These are phyloP conservation scores for Boletellus dicymbophilus DNA, from an alignment of 1,284 basidiomycete species.

Conservation along the genomic window DNA sequence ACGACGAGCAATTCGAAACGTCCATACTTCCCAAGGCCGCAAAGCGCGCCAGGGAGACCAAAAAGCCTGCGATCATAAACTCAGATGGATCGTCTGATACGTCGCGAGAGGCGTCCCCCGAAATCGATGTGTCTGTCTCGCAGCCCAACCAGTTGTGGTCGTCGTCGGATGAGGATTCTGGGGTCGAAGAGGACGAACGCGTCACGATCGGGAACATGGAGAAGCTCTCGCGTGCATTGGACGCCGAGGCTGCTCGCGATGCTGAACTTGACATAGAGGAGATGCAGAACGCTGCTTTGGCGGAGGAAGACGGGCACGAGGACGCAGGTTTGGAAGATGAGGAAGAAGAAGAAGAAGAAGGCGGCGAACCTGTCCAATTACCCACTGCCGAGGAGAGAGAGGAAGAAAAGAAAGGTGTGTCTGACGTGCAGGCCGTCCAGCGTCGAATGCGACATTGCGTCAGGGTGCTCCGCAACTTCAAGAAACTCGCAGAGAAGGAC, in stretches of 20 bases:
- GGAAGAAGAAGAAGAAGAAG: slow-evolving; percentile 52
- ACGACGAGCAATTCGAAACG: slow-evolving; percentile 44
- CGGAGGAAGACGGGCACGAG: slow-evolving; percentile 52
- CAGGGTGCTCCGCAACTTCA: slow-evolving; percentile 78
- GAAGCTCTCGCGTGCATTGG: slow-evolving; percentile 70
- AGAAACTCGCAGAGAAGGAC: slow-evolving; percentile 63
- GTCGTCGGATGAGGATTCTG: slow-evolving; percentile 44
- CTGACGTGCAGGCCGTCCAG: slow-evolving; percentile 85
- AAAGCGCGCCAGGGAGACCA: slow-evolving; percentile 57
- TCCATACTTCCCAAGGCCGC: slow-evolving; percentile 38
- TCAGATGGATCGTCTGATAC: slow-evolving; percentile 17
- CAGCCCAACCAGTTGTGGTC: slow-evolving; percentile 31
- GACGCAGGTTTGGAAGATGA: slow-evolving; percentile 55
- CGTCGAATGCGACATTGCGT: slow-evolving; percentile 89
- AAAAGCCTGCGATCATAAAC: slow-evolving; percentile 29
- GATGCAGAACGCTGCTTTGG: slow-evolving; percentile 51
- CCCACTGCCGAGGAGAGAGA: slow-evolving; percentile 85
- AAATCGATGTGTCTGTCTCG: slow-evolving; percentile 16
- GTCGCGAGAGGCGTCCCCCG: slow-evolving; percentile 17
- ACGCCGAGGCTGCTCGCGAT: slow-evolving; percentile 63
- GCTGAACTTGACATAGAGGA: slow-evolving; percentile 72
- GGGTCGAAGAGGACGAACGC: slow-evolving; percentile 55
- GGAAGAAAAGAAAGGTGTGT: slow-evolving; percentile 73
- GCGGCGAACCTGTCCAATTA: slow-evolving; percentile 66
- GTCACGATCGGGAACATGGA: slow-evolving; percentile 79